Evolutionary conservation across 1,284 basidiomycete genomes (phyloP).

Genomic region (Malassezia yamatoensis): DNA sequence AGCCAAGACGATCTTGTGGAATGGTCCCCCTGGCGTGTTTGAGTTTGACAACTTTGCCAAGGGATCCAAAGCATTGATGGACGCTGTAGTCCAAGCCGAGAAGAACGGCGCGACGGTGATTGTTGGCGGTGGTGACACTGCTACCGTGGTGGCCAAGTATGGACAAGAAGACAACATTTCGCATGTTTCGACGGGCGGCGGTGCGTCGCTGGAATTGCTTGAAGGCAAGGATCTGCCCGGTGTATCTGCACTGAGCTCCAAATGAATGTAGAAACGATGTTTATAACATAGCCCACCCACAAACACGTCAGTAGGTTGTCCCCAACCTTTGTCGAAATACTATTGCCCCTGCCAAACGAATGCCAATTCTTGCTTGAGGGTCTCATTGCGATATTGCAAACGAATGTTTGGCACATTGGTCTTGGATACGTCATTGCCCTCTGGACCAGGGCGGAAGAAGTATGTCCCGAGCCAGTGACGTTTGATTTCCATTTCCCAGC

Average conservation of each 20-base stretch:
- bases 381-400: slow-evolving; percentile 16
- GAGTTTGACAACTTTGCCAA: slow-evolving; percentile 84
- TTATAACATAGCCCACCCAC: too few relatives aligned
- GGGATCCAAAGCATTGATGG: slow-evolving; percentile 74
- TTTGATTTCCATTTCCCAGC: slow-evolving; percentile 98
- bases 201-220: slow-evolving; percentile 61
- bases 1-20: slow-evolving; percentile 97
- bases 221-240: slow-evolving; percentile 22
- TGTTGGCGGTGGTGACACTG: slow-evolving; percentile 53
- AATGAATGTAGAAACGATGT: slow-evolving; percentile 3
- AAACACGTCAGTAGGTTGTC: too few relatives aligned
- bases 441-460: slow-evolving; percentile 61
- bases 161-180: slow-evolving; percentile 69
- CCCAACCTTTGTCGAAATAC: background rate
- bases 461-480: slow-evolving; percentile 67
- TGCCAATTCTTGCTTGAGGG: slow-evolving; percentile 14
- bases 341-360: slow-evolving; percentile 11
- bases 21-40: slow-evolving; percentile 91
- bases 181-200: slow-evolving; percentile 94
- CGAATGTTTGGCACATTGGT: slow-evolving; percentile 71
- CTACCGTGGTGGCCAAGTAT: slow-evolving; percentile 54
- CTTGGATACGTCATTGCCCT: slow-evolving; percentile 39
- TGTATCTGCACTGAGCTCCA: slow-evolving; percentile 11
- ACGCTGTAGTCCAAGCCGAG: slow-evolving; percentile 78
- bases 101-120: slow-evolving; percentile 81